A percentile compares a stretch with the other conserved stretches of the same genome.
Conservation (phyloP, 768 basidiomycete species). For the Phanerochaete carnosa region DNA sequence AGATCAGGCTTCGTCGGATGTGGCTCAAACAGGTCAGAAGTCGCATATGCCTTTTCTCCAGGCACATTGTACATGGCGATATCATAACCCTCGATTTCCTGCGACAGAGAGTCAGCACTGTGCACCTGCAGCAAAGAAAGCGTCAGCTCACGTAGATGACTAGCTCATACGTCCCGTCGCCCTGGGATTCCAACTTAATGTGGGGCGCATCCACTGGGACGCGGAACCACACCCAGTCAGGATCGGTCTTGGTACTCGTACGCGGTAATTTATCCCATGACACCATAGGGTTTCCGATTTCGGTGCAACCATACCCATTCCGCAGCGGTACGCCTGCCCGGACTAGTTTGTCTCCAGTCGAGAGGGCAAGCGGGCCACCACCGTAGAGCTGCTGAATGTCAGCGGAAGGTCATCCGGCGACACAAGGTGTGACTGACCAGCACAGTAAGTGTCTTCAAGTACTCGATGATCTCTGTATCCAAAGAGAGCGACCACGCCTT, state of each 20-base stretch:
- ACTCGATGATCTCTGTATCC: conserved; percentile 12
- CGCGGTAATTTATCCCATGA: conserved; percentile 1
- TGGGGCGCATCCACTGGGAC: conserved; percentile 6
- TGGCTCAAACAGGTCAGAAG: conserved; percentile 7
- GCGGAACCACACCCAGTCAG: conserved; percentile 15
- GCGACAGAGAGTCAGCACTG: not conserved
- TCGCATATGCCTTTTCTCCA: conserved; percentile 17
- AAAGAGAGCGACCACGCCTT: conserved; percentile 20
- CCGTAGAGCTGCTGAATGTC: conserved; percentile 6
- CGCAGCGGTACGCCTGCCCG: conserved; percentile 10
- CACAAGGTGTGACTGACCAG: conserved; percentile 6
- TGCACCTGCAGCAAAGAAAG: not conserved
- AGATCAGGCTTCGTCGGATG: conserved; percentile 11
- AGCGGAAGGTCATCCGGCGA: not conserved
- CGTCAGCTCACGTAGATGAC: conserved; percentile 9
- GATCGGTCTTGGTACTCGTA: not conserved
- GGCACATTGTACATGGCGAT: conserved; percentile 6
- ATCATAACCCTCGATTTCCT: conserved; percentile 7
- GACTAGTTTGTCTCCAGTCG: conserved; percentile 9
- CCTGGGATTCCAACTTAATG: conserved; percentile 7
- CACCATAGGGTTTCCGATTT: conserved; percentile 11
- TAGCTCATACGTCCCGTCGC: conserved; percentile 15
- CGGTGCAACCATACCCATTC: conserved; percentile 14
- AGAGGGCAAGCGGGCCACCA: conserved; percentile 15
- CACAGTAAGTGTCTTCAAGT: conserved; percentile 8